Evolutionary conservation across 2,329 filamentous ascomycete species (phyloP).

Genomic region (Keithomyces neogunnii): DNA sequence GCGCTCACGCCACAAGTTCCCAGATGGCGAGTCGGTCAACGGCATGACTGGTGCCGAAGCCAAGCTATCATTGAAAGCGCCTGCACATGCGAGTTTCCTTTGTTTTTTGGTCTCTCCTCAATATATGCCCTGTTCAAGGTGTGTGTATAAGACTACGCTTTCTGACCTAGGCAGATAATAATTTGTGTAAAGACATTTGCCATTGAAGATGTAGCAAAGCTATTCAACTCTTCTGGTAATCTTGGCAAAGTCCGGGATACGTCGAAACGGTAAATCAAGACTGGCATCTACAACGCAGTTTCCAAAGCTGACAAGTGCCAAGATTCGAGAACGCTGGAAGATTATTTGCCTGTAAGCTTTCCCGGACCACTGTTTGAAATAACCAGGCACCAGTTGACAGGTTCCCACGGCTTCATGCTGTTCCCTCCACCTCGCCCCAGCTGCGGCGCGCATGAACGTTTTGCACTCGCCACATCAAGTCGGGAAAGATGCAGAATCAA

Average conservation of each 20-base stretch:
- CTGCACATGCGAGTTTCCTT: conserved; percentile 27
- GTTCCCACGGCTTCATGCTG: conserved; percentile 17
- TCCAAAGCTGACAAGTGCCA: not conserved
- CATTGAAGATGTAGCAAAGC: conserved; percentile 26
- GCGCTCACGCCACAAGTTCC: conserved; percentile 21
- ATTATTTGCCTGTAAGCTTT: conserved; percentile 24
- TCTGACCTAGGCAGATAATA: not conserved
- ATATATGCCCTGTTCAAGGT: conserved; percentile 31
- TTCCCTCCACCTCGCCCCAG: conserved; percentile 19
- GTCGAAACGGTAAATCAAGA: conserved; percentile 24
- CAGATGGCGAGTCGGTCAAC: conserved; percentile 25
- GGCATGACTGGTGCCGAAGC: conserved; percentile 36
- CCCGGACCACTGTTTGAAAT: not conserved
- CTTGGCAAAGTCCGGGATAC: conserved; percentile 22
- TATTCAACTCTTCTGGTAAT: conserved; percentile 28
- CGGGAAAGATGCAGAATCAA: conserved; percentile 26
- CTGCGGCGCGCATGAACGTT: conserved; percentile 31
- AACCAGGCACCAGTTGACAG: not conserved
- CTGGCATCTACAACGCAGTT: too few relatives aligned
- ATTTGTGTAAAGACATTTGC: conserved; percentile 26
- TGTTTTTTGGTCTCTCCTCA: conserved; percentile 27
- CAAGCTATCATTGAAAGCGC: conserved; percentile 32
- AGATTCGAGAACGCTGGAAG: conserved; percentile 34
- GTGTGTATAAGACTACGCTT: too few relatives aligned
- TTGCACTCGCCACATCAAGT: conserved; percentile 27